phyloP scores from a whole-genome alignment of 768 basidiomycete genomes.

The Mycena polygramma region DNA sequence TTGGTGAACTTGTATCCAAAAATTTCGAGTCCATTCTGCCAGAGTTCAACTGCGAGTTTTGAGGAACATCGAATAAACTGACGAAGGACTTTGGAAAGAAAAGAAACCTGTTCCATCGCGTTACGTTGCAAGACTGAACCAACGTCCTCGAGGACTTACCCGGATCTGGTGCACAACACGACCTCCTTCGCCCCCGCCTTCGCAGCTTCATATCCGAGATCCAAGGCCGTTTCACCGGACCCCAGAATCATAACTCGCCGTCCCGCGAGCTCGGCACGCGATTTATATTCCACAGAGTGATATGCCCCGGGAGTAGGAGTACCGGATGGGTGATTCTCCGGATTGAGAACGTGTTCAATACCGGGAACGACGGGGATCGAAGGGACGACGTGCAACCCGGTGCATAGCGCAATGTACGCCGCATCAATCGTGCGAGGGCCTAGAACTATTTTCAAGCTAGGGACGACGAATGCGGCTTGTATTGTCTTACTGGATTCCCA shows the following conservation, averaged over 20 bases:
- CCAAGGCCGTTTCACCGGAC: slow-evolving; percentile 75
- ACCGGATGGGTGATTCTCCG: slow-evolving; percentile 30
- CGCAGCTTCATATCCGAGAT: slow-evolving; percentile 63
- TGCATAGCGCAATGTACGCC: slow-evolving; percentile 63
- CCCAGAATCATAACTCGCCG: slow-evolving; percentile 69
- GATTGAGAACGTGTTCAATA: slow-evolving; percentile 52
- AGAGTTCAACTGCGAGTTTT: no score
- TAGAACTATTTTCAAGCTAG: slow-evolving; percentile 23
- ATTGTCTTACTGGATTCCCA: slow-evolving; percentile 46
- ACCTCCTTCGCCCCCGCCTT: slow-evolving; percentile 67
- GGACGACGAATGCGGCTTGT: not conserved
- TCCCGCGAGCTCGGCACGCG: slow-evolving; percentile 56
- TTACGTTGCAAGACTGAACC: not conserved
- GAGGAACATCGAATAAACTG: slow-evolving; percentile 16
- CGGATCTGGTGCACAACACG: slow-evolving; percentile 64
- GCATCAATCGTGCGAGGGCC: slow-evolving; percentile 49
- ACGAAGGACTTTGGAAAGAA: slow-evolving; percentile 71
- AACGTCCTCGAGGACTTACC: slow-evolving; percentile 44
- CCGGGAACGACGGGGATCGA: slow-evolving; percentile 65
- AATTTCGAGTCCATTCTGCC: slow-evolving; percentile 67
- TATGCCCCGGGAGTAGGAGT: slow-evolving; percentile 46
- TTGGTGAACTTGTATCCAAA: slow-evolving; percentile 61
- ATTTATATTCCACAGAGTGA: slow-evolving; percentile 68
- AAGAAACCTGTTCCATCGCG: slow-evolving; percentile 55
- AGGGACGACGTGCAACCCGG: slow-evolving; percentile 69